A percentile compares a stretch with the other conserved stretches of the same genome.
phyloP scores from a whole-genome alignment of 768 basidiomycete species.

The Suillus spraguei region DNA sequence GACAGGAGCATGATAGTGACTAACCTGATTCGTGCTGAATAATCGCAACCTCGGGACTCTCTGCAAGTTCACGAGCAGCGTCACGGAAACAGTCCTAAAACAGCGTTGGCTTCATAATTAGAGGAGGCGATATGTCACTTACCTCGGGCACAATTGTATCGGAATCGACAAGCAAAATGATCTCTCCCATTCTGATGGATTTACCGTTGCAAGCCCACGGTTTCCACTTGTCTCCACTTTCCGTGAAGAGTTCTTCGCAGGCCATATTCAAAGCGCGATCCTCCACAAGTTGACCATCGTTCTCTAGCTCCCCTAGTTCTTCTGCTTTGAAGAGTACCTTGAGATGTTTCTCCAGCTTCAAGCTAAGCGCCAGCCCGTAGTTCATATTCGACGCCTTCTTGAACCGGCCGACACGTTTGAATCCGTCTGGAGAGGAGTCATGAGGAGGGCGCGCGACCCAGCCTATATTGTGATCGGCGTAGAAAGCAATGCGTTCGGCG shows the following conservation, averaged over 20 bases:
- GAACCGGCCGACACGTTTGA: constrained; percentile 76
- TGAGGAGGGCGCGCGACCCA: constrained; percentile 82
- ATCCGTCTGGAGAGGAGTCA: constrained; percentile 45
- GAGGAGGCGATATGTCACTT: constrained; percentile 8
- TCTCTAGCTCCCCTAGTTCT: constrained; percentile 40
- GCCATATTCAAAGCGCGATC: constrained; percentile 75
- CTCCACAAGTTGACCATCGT: constrained; percentile 53
- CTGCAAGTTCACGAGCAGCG: constrained; percentile 76
- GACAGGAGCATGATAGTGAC: constrained; percentile 11
- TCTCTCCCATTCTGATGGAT: constrained; percentile 73
- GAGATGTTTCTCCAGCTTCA: constrained; percentile 53
- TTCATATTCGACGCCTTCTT: constrained; percentile 93
- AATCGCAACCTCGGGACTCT: constrained; percentile 81
- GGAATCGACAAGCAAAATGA: constrained; percentile 81
- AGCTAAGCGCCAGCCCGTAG: constrained; percentile 56
- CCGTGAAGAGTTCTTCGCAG: constrained; percentile 69
- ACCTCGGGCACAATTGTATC: constrained; percentile 80
- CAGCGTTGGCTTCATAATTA: background rate
- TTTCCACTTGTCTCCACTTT: constrained; percentile 58
- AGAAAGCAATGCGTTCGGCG: constrained; percentile 67
- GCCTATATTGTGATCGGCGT: constrained; percentile 71
- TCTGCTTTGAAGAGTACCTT: constrained; percentile 42
- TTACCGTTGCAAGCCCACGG: constrained; percentile 81
- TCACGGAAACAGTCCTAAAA: constrained; percentile 80
- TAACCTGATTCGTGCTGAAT: constrained; percentile 82